Conservation (phyloP, 495 filamentous ascomycete genomes). For the Aspergillus heteromorphus region DNA sequence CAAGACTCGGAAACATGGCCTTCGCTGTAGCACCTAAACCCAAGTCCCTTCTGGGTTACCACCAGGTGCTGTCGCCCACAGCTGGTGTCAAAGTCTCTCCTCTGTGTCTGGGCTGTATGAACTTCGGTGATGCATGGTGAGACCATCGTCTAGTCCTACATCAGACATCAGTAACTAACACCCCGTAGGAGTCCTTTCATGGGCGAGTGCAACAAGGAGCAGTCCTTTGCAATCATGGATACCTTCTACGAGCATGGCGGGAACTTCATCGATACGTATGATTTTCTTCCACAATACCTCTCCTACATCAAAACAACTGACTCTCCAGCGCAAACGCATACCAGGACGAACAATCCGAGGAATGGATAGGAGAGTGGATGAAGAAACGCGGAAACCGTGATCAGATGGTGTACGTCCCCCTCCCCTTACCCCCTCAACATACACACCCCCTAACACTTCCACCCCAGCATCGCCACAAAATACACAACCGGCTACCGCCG, state of each 20-base stretch:
- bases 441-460: background rate
- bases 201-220: constrained; percentile 9
- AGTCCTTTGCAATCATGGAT: constrained; percentile 8
- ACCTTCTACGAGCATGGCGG: constrained; percentile 9
- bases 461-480: constrained; percentile 10
- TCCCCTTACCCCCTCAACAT: background rate
- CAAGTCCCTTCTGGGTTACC: constrained; percentile 8
- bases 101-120: constrained; percentile 11
- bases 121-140: constrained; percentile 7
- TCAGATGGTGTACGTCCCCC: constrained; percentile 10
- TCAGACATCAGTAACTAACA: background rate
- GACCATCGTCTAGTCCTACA: background rate
- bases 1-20: constrained; percentile 1
- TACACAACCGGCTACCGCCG: constrained; percentile 10
- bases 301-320: background rate
- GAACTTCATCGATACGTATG: constrained; percentile 14
- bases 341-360: constrained; percentile 7
- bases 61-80: constrained; percentile 11
- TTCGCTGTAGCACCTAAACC: constrained; percentile 8
- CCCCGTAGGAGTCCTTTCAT: constrained; percentile 4
- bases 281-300: background rate
- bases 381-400: constrained; percentile 8
- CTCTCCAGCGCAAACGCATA: constrained; percentile 9
- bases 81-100: constrained; percentile 9
- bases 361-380: constrained; percentile 17